Evolutionary conservation across 2,329 filamentous ascomycete species (phyloP), one percentile per base, ranked within the genome.

Genomic region (Fusarium hostae): DNA sequence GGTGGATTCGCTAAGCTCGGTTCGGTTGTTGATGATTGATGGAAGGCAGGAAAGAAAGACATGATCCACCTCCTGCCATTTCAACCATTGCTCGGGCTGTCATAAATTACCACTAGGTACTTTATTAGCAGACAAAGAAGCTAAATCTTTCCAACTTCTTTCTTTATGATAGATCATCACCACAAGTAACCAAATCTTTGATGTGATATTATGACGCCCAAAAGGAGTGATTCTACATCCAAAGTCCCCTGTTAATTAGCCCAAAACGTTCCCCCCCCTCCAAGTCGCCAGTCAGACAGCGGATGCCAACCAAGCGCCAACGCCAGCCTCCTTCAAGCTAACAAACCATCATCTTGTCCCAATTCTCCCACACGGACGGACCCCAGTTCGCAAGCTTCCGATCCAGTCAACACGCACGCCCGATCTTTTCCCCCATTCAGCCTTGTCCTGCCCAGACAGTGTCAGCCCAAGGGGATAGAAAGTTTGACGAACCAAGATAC

Each of bases 391-490:
- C 58, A 54, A 70, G 57, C 58, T 66, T 62, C 57, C 66, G 59
- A 58, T 66, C 69, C 69, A 72, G 70, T 72, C 61, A 72, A 61
- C 47, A 59, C 57, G 57, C 56, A 59, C 57, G 57, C 60, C 60
- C 47, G 59, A 57, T 66, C 58, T 66, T 63, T 66, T 67, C 70
- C 58, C 68, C 57, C 45, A 73, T 72, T 73, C 70, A 73, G 70
- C 70, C 70, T 72, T 72, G 70, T 61, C 63, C 57, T 50, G 50
- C 57, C 57, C 56, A 50, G 47, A 45, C 47, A 58, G 69, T 63
- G 66, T 73, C 70, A 71, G 70, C 70, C 70, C 56, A 69, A 73
- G 69, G 48, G 60, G 54, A 52, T n/a, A 59, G 55, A 73, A 67
- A 73, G 66, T 67, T 71, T 24, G 45, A 59, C 66, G 57, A 71